These are phyloP conservation scores for Barnettozyma populi DNA, from an alignment of 805 yeast genomes.

Conservation along the genomic window DNA sequence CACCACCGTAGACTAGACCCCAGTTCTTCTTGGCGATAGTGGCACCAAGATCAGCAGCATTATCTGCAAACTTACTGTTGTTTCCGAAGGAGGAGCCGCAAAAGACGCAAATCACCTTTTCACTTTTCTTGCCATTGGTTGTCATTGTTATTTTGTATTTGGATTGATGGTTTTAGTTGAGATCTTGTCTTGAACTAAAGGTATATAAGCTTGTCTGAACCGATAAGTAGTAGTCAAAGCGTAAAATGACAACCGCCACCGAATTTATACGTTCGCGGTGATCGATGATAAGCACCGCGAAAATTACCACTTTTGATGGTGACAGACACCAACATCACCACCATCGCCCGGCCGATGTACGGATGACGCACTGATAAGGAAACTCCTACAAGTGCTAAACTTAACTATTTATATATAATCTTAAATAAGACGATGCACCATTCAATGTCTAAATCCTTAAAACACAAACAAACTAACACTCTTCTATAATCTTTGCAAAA, in stretches of 20 bases:
- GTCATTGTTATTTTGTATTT: not conserved
- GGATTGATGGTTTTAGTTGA: not conserved
- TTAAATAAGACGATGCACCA: constrained; percentile 13
- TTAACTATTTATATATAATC: not conserved
- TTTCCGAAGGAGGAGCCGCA: constrained; percentile 81
- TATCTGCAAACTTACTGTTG: constrained; percentile 40
- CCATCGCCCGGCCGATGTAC: too few relatives aligned
- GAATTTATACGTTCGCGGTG: not conserved
- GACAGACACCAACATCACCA: too few relatives aligned
- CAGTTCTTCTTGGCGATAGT: constrained; percentile 52
- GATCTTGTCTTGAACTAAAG: not conserved
- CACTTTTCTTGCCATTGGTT: not conserved
- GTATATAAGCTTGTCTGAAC: not conserved
- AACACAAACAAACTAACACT: constrained; percentile 16
- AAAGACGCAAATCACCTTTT: constrained; percentile 62
- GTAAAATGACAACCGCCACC: not conserved
- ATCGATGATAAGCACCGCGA: not conserved
- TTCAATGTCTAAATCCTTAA: constrained; percentile 22
- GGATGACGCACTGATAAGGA: not conserved
- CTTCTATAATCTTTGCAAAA: constrained; percentile 14
- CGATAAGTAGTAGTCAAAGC: not conserved
- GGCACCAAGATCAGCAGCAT: constrained; percentile 57
- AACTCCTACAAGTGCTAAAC: not conserved
- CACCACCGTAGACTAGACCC: constrained; percentile 88
- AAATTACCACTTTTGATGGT: not conserved